Evolutionary conservation across 345 rosid species (phyloP).

Genomic region (Syzygium grande): DNA sequence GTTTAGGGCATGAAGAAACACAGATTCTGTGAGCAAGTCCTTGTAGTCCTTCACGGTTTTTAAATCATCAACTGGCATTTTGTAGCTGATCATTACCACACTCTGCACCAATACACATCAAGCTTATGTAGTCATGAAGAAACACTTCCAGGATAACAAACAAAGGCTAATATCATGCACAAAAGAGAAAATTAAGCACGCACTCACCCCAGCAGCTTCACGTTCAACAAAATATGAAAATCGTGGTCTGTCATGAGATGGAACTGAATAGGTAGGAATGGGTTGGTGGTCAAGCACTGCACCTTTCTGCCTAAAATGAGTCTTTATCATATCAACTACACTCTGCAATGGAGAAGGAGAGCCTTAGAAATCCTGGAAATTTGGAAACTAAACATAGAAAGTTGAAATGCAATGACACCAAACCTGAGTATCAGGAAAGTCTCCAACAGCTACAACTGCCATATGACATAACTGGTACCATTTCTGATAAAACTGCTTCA

Average conservation of each 20-base stretch:
- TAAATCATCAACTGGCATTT: slow-evolving; percentile 56
- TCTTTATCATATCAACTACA: slow-evolving; percentile 79
- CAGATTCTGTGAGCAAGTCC: slow-evolving; percentile 70
- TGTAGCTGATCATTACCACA: slow-evolving; percentile 82
- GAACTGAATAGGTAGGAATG: slow-evolving; percentile 58
- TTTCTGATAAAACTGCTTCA: slow-evolving; percentile 63
- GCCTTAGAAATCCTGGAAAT: slow-evolving; percentile 5
- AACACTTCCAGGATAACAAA: background rate
- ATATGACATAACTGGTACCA: slow-evolving; percentile 83
- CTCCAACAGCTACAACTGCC: slow-evolving; percentile 96
- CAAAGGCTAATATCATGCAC: background rate
- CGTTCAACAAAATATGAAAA: slow-evolving; percentile 82
- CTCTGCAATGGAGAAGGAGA: slow-evolving; percentile 20
- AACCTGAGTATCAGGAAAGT: slow-evolving; percentile 82
- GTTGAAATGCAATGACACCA: slow-evolving; percentile 8
- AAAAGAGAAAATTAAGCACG: background rate
- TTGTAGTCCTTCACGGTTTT: slow-evolving; percentile 76
- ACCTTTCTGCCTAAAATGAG: slow-evolving; percentile 56
- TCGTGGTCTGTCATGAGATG: slow-evolving; percentile 70
- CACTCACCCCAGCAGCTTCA: slow-evolving; percentile 91
- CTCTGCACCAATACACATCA: slow-evolving; percentile 29
- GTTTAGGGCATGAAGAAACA: slow-evolving; percentile 77
- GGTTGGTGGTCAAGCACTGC: slow-evolving; percentile 31
- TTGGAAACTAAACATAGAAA: background rate
- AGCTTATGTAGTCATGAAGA: background rate